Conservation (phyloP, 1,284 basidiomycete species). For the Sporisorium scitamineum region DNA sequence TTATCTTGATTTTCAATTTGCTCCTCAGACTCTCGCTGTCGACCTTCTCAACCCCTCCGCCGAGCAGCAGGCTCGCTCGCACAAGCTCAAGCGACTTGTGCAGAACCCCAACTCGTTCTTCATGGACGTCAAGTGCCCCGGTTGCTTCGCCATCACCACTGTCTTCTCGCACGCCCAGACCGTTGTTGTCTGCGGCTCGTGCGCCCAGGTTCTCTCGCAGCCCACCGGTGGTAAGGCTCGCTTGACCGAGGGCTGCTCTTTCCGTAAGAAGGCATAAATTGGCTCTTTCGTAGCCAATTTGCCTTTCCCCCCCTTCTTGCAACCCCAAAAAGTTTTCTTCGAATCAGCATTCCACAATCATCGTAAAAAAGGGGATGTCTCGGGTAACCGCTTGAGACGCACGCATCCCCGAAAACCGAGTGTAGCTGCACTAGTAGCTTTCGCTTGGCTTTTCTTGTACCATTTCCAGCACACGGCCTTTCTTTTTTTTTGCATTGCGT, state of each 20-base stretch:
- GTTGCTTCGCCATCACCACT: conserved; percentile 93
- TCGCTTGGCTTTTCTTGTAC: conserved; percentile 16
- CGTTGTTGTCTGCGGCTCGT: conserved; percentile 90
- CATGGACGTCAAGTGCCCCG: conserved; percentile 99
- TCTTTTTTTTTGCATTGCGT: conserved; percentile 6
- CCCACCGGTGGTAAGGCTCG: conserved; percentile 99
- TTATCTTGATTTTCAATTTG: background rate
- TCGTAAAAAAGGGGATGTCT: background rate
- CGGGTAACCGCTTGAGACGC: background rate
- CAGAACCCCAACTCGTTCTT: conserved; percentile 85
- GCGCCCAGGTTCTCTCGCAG: conserved; percentile 95
- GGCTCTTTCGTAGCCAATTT: conserved; percentile 1
- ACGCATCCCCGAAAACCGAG: conserved; percentile 12
- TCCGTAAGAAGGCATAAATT: conserved; percentile 65
- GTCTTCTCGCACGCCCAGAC: conserved; percentile 96
- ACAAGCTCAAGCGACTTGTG: conserved; percentile 99
- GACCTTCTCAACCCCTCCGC: conserved; percentile 97
- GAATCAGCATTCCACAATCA: conserved; percentile 14
- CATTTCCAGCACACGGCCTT: conserved; percentile 10
- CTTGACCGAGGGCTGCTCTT: conserved; percentile 82
- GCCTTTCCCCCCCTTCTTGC: background rate
- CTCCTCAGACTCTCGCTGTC: conserved; percentile 87
- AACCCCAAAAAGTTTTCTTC: conserved; percentile 11
- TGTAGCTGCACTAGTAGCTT: background rate
- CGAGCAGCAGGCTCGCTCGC: conserved; percentile 77